phyloP scores from a whole-genome alignment of 352 stramenopile species.

The Globisporangium paroecandrum region DNA sequence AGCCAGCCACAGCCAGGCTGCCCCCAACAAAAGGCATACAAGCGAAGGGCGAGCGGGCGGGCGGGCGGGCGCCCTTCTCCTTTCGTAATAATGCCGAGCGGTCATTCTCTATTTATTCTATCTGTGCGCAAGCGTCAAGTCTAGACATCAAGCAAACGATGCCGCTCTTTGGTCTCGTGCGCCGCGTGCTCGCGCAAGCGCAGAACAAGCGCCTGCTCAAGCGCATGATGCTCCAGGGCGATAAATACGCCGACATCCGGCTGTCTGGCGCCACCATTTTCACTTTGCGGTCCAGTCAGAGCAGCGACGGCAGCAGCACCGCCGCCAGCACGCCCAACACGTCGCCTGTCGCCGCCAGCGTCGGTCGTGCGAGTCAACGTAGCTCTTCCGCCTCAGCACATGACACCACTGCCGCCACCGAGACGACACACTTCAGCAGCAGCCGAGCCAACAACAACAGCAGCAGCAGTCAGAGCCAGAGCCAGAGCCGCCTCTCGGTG shows the following conservation, averaged over 20 bases:
- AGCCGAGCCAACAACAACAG: background rate
- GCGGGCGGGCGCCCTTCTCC: background rate
- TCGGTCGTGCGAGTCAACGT: conserved; percentile 4
- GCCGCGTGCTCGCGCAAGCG: conserved; percentile 15
- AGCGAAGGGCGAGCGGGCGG: too few species aligned
- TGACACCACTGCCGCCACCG: background rate
- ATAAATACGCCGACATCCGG: conserved; percentile 19
- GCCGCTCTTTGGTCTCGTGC: conserved; percentile 16
- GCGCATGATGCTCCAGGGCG: conserved; percentile 12
- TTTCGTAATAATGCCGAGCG: background rate
- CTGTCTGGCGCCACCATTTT: conserved; percentile 12
- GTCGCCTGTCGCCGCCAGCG: conserved; percentile 5
- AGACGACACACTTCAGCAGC: background rate
- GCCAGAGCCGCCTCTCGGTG: conserved; percentile 13
- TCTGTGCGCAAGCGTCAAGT: conserved; percentile 6
- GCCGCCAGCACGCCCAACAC: background rate
- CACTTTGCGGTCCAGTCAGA: conserved; percentile 3
- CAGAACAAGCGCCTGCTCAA: conserved; percentile 18
- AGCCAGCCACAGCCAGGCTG: background rate
- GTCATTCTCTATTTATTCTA: conserved; percentile 19
- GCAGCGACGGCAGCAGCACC: background rate
- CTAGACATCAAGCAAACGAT: conserved; percentile 1
- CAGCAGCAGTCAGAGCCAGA: background rate
- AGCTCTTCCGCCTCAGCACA: background rate
- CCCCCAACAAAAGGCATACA: background rate